Conservation (phyloP, 305 asterid species). For the Fraxinus floribunda region DNA sequence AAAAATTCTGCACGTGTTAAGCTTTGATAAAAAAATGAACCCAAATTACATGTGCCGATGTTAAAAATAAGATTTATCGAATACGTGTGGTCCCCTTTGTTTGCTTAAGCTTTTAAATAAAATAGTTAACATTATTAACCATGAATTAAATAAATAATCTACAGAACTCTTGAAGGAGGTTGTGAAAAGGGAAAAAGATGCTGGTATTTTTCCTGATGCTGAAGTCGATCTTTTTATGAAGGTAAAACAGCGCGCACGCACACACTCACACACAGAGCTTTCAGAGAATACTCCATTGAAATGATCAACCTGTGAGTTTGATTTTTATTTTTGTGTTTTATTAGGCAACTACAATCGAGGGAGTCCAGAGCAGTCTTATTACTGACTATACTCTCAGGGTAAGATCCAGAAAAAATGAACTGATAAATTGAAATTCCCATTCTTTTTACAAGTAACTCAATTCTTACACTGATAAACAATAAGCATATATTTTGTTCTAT, state of each 20-base stretch:
- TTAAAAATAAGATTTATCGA: not conserved
- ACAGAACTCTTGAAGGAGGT: slow-evolving; percentile 54
- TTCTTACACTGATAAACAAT: not conserved
- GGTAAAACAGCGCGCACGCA: slow-evolving; percentile 20
- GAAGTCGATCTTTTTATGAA: slow-evolving; percentile 66
- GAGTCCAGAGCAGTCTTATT: slow-evolving; percentile 45
- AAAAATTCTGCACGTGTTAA: not conserved
- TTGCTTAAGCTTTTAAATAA: not conserved
- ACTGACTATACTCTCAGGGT: slow-evolving; percentile 57
- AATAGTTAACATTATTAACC: not conserved
- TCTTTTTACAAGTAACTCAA: not conserved
- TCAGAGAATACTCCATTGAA: not conserved
- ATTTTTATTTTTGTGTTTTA: not conserved
- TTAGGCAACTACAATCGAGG: slow-evolving; percentile 60
- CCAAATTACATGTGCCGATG: not conserved
- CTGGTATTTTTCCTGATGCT: slow-evolving; percentile 51
- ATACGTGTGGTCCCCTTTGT: not conserved
- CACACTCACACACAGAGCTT: no score
- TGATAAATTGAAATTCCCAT: not conserved
- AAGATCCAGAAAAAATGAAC: not conserved
- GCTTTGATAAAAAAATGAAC: not conserved
- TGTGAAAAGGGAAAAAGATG: slow-evolving; percentile 57
- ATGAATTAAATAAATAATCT: not conserved
- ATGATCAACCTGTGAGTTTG: not conserved
- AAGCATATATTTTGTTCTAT: not conserved